Conservation (phyloP, 2,329 filamentous ascomycete genomes). For the Aspergillus sp. region DNA sequence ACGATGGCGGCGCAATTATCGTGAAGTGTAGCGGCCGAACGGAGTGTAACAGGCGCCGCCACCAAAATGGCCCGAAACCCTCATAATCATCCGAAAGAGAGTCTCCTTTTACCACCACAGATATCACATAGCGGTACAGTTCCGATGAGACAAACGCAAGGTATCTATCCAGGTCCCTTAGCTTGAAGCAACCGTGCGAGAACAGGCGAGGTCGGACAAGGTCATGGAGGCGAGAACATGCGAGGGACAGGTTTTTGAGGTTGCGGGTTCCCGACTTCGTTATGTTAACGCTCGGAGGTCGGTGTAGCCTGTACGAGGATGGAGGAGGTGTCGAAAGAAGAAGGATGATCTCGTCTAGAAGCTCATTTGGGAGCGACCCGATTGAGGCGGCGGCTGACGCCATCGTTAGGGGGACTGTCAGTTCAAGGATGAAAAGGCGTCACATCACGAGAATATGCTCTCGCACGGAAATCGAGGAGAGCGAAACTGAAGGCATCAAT, state of each 20-base stretch:
- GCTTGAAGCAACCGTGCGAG: conserved; percentile 53
- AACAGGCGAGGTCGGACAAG: conserved; percentile 62
- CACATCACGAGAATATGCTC: conserved; percentile 20
- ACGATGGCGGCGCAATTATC: conserved; percentile 64
- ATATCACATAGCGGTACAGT: conserved; percentile 49
- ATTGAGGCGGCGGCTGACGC: conserved; percentile 29
- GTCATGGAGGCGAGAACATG: conserved; percentile 59
- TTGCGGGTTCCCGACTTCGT: conserved; percentile 40
- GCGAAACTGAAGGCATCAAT: not conserved
- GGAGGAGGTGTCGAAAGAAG: conserved; percentile 57
- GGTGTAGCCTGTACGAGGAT: conserved; percentile 54
- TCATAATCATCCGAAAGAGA: conserved; percentile 45
- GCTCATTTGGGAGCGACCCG: conserved; percentile 62
- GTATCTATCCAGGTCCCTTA: conserved; percentile 40
- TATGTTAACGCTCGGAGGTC: conserved; percentile 55
- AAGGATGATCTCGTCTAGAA: conserved; percentile 62
- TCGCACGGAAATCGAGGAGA: not conserved
- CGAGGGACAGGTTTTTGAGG: conserved; percentile 62
- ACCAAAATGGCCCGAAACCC: conserved; percentile 49
- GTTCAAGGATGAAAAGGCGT: conserved; percentile 6
- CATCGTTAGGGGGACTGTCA: conserved; percentile 23
- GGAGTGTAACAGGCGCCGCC: conserved; percentile 59
- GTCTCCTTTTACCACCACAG: conserved; percentile 52
- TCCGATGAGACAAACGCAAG: conserved; percentile 43
- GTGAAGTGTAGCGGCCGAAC: conserved; percentile 61